These are phyloP conservation scores for Cephalotrichum gorgonifer DNA, from an alignment of 2,329 filamentous ascomycete genomes.

Conservation along the genomic window DNA sequence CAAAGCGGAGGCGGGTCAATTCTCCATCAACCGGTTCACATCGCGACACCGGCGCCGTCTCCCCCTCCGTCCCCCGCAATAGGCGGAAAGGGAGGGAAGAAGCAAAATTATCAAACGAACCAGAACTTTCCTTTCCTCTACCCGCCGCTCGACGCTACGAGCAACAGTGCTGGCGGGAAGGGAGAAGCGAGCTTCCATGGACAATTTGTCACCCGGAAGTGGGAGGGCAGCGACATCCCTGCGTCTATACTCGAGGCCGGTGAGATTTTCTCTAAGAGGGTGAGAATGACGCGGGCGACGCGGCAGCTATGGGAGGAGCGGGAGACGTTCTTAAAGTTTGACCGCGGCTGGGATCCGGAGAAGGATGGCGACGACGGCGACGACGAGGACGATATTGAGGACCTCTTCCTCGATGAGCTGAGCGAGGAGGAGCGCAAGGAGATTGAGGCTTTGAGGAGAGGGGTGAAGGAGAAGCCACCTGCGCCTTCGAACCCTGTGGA, in stretches of 20 bases:
- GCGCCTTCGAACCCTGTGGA: constrained; percentile 13
- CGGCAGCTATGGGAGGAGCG: constrained; percentile 92
- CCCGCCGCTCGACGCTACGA: constrained; percentile 78
- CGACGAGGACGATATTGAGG: constrained; percentile 34
- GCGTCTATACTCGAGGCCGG: constrained; percentile 92
- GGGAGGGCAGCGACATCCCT: constrained; percentile 91
- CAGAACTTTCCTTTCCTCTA: constrained; percentile 98
- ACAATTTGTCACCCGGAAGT: constrained; percentile 67
- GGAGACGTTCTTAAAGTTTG: constrained; percentile 82
- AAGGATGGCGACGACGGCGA: constrained; percentile 22
- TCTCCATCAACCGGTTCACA: constrained; percentile 90
- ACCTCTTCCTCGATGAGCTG: constrained; percentile 34
- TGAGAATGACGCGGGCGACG: constrained; percentile 84
- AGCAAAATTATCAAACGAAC: constrained; percentile 98
- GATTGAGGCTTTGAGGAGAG: constrained; percentile 31
- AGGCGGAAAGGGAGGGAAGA: constrained; percentile 90
- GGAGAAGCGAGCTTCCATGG: constrained; percentile 74
- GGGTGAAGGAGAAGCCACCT: constrained; percentile 24
- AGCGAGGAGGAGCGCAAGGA: constrained; percentile 27
- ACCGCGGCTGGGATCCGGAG: constrained; percentile 71
- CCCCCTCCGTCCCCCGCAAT: constrained; percentile 82
- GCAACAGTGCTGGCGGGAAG: constrained; percentile 85
- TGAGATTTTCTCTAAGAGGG: constrained; percentile 78
- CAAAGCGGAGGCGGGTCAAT: constrained; percentile 64
- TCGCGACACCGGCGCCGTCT: constrained; percentile 94